Evolutionary conservation across 495 filamentous ascomycete genomes (phyloP).

Genomic region (Penicillium paradoxum): DNA sequence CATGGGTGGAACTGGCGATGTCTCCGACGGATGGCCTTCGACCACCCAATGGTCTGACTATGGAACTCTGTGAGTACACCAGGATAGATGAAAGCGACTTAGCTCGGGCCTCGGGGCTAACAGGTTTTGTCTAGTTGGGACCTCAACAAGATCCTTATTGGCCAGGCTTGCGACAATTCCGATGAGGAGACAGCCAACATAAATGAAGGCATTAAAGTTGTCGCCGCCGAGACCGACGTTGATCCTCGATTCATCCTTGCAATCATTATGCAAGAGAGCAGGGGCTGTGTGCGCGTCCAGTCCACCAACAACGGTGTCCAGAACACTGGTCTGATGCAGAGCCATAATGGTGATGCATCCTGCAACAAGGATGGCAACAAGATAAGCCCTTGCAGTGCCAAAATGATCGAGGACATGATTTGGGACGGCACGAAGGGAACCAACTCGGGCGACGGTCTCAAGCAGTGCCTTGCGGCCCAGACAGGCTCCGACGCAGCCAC

Average conservation of each 20-base stretch:
- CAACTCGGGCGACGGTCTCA: constrained; percentile 38
- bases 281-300: constrained; percentile 52
- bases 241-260: constrained; percentile 56
- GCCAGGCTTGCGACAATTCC: constrained; percentile 42
- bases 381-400: constrained; percentile 42
- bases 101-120: not conserved
- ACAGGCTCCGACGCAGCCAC: constrained; percentile 27
- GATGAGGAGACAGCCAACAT: constrained; percentile 38
- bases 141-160: constrained; percentile 39
- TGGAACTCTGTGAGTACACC: constrained; percentile 15
- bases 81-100: not conserved
- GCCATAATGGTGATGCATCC: constrained; percentile 41
- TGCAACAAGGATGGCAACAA: constrained; percentile 37
- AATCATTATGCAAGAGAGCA: constrained; percentile 55
- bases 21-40: constrained; percentile 22
- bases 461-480: constrained; percentile 26
- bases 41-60: constrained; percentile 15
- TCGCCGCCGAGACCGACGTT: constrained; percentile 33
- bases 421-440: constrained; percentile 42
- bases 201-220: constrained; percentile 32
- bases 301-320: constrained; percentile 41
- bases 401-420: constrained; percentile 46
- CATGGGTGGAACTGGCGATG: constrained; percentile 19
- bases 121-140: constrained; percentile 28
- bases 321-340: constrained; percentile 56